Conservation (phyloP, 2,329 filamentous ascomycete genomes). For the Hymenoscyphus occultus region DNA sequence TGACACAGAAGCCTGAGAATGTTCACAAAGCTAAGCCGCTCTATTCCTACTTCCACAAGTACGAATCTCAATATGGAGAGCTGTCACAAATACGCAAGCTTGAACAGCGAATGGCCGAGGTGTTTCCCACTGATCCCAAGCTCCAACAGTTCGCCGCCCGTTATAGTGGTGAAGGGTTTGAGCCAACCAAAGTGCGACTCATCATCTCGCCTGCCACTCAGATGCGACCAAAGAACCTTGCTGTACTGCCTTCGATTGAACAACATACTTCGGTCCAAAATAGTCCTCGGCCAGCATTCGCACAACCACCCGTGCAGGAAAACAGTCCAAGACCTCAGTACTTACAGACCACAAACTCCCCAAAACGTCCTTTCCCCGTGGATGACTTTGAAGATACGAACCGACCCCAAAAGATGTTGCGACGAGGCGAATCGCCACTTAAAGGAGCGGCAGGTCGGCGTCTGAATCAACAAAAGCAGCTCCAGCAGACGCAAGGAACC, state of each 20-base stretch:
- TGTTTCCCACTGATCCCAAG: constrained; percentile 86
- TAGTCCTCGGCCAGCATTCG: constrained; percentile 35
- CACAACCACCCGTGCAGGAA: constrained; percentile 33
- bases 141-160: constrained; percentile 73
- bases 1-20: constrained; percentile 73
- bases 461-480: constrained; percentile 64
- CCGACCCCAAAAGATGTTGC: constrained; percentile 77
- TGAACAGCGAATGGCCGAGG: constrained; percentile 86
- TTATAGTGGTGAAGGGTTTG: constrained; percentile 71
- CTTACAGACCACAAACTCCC: constrained; percentile 35
- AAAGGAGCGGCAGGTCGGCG: constrained; percentile 87
- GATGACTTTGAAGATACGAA: constrained; percentile 71
- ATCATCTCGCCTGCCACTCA: constrained; percentile 81
- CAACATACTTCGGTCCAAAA: constrained; percentile 44
- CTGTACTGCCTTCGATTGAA: constrained; percentile 53
- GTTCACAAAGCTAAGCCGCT: constrained; percentile 76
- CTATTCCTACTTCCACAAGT: constrained; percentile 90
- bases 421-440: constrained; percentile 82
- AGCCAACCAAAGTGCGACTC: constrained; percentile 76
- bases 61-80: constrained; percentile 92
- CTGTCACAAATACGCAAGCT: constrained; percentile 85
- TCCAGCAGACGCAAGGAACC: constrained; percentile 51
- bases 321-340: constrained; percentile 35
- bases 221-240: constrained; percentile 59
- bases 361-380: constrained; percentile 41